These are phyloP conservation scores for Thalassiosira delicatula DNA, from an alignment of 352 stramenopile species.

Conservation along the genomic window DNA sequence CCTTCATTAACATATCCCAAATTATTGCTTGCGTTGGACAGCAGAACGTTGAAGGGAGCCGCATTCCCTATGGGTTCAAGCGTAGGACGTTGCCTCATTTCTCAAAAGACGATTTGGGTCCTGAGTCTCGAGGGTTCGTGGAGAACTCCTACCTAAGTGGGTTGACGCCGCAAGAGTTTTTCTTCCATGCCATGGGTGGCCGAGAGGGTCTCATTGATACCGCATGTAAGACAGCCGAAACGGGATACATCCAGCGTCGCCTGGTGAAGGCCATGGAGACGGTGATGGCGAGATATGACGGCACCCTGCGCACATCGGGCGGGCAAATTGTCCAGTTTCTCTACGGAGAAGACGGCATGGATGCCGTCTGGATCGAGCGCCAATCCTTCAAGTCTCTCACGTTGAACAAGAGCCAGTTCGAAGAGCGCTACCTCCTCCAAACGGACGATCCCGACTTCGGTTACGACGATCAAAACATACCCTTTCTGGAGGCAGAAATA, in stretches of 20 bases:
- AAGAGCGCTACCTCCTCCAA: conserved; percentile 92
- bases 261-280: conserved; percentile 99
- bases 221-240: conserved; percentile 99
- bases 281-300: conserved; percentile 97
- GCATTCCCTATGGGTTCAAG: conserved; percentile 97
- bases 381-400: conserved; percentile 88
- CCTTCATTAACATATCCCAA: conserved; percentile 99
- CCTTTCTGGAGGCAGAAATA: conserved; percentile 80
- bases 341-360: conserved; percentile 99
- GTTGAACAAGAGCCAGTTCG: conserved; percentile 92
- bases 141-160: conserved; percentile 99
- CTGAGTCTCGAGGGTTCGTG: conserved; percentile 98
- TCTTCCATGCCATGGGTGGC: conserved; percentile 99
- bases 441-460: conserved; percentile 92
- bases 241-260: conserved; percentile 99
- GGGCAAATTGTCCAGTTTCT: conserved; percentile 98
- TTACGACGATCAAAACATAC: conserved; percentile 82
- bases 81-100: conserved; percentile 98
- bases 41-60: conserved; percentile 97
- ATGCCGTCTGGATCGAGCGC: conserved; percentile 99
- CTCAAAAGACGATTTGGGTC: conserved; percentile 95
- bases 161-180: conserved; percentile 97
- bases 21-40: conserved; percentile 99
- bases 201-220: conserved; percentile 96
- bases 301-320: conserved; percentile 97